Evolutionary conservation across 768 basidiomycete genomes (phyloP).

Genomic region (Boletus rubropictus): DNA sequence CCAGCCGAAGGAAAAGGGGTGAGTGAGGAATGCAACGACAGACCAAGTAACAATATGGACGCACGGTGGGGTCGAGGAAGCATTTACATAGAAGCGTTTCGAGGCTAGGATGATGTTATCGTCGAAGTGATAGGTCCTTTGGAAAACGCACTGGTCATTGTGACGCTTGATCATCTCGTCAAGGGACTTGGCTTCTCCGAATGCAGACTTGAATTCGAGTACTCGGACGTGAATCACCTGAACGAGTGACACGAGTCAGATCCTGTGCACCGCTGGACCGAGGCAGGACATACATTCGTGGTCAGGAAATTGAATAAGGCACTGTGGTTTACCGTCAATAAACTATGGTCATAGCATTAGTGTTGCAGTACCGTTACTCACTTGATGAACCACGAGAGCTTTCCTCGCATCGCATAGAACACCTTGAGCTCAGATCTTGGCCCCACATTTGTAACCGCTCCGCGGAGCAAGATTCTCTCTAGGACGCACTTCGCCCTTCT

Average conservation of each 20-base stretch:
- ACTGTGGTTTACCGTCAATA: constrained; percentile 32
- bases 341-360: too few relatives aligned
- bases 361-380: constrained; percentile 34
- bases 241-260: constrained; percentile 1
- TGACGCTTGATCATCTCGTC: constrained; percentile 74
- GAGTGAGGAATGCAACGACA: background rate
- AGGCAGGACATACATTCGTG: constrained; percentile 51
- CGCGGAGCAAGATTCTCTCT: constrained; percentile 63
- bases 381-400: constrained; percentile 83
- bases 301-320: constrained; percentile 65
- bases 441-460: constrained; percentile 34
- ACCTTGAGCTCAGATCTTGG: constrained; percentile 51
- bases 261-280: background rate
- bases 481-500: constrained; percentile 64
- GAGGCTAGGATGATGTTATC: constrained; percentile 37
- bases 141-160: constrained; percentile 54
- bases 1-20: background rate
- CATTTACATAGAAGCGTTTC: constrained; percentile 57
- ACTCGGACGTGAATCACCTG: constrained; percentile 69
- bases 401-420: constrained; percentile 71
- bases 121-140: background rate
- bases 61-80: constrained; percentile 57
- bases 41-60: constrained; percentile 9
- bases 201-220: constrained; percentile 49
- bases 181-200: constrained; percentile 53